Evolutionary conservation across 2,329 filamentous ascomycete species (phyloP).

Genomic region (Fusarium clavum): DNA sequence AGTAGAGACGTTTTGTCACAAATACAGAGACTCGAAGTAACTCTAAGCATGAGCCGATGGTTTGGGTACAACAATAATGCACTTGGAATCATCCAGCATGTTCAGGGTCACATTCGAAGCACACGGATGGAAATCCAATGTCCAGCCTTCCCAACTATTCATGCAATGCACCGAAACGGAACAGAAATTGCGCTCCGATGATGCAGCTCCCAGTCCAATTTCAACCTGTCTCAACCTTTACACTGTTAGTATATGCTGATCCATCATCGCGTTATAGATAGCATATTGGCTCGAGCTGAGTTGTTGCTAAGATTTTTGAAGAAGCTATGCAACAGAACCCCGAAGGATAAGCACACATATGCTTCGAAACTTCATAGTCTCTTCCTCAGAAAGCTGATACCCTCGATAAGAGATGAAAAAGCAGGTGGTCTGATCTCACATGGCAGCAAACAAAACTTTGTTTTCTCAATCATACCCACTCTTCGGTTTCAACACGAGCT

Average conservation of each 20-base stretch:
- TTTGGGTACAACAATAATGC: constrained; percentile 1
- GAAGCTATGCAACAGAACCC: neutral
- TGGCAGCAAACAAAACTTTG: neutral
- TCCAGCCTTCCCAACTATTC: neutral
- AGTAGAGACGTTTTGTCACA: constrained; percentile 62
- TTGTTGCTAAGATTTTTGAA: neutral
- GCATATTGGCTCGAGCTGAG: neutral
- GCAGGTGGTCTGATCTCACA: neutral
- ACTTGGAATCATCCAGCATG: neutral
- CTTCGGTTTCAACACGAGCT: neutral
- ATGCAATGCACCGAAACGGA: neutral
- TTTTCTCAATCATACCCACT: neutral
- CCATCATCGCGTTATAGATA: neutral
- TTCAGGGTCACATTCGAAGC: neutral
- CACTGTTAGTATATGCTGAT: neutral
- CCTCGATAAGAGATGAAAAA: neutral
- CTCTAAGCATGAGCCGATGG: constrained; percentile 64
- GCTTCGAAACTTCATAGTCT: neutral
- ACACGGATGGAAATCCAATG: neutral
- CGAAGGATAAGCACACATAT: neutral
- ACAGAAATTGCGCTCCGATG: neutral
- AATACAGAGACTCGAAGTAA: constrained; percentile 66
- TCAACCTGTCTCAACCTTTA: no score
- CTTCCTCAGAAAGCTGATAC: neutral
- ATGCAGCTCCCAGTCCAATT: neutral